Evolutionary conservation across 768 basidiomycete species (phyloP).

Genomic region (Lentinula detonsa): DNA sequence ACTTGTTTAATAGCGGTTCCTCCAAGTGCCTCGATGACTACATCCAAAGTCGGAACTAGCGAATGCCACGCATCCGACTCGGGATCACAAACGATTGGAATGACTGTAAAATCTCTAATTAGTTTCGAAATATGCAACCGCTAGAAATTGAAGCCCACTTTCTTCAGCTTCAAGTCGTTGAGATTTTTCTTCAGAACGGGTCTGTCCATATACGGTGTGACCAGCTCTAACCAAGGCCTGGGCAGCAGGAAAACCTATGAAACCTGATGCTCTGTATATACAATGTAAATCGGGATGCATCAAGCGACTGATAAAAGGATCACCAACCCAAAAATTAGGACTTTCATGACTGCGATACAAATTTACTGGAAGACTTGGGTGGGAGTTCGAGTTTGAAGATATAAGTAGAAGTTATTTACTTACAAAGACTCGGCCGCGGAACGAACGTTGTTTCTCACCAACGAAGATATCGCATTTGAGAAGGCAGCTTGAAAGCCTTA

Average conservation of each 20-base stretch:
- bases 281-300: neutral
- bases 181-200: slow-evolving; percentile 28
- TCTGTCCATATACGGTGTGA: slow-evolving; percentile 39
- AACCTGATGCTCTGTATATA: slow-evolving; percentile 32
- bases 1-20: slow-evolving; percentile 14
- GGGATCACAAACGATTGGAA: slow-evolving; percentile 26
- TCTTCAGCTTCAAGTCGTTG: slow-evolving; percentile 31
- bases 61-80: slow-evolving; percentile 17
- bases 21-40: slow-evolving; percentile 25
- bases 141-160: slow-evolving; percentile 19
- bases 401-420: neutral
- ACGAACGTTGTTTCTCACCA: neutral
- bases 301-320: neutral
- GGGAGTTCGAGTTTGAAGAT: neutral
- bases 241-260: slow-evolving; percentile 35
- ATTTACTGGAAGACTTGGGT: neutral
- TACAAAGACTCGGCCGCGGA: neutral
- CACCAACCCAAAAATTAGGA: slow-evolving; percentile 20
- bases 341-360: slow-evolving; percentile 15
- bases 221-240: slow-evolving; percentile 40
- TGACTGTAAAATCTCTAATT: slow-evolving; percentile 17
- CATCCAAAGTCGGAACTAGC: slow-evolving; percentile 25
- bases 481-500: neutral
- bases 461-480: neutral
- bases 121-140: neutral